A percentile compares a stretch with the other conserved stretches of the same genome.
phyloP scores from a whole-genome alignment of 2,329 filamentous ascomycete species.

The Botrytis byssoidea region DNA sequence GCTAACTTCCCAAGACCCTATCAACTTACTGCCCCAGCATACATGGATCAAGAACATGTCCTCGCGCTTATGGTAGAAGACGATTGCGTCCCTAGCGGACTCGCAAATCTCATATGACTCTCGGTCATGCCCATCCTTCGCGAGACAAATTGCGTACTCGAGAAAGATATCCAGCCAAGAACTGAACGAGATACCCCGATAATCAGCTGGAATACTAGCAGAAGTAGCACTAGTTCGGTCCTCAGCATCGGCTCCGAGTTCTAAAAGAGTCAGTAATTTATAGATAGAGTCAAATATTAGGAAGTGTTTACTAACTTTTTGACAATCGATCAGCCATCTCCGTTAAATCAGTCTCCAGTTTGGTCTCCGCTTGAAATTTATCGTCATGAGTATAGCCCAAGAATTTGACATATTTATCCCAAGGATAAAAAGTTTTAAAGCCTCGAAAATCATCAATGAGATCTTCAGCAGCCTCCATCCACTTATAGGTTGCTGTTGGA shows the following conservation, averaged over 20 bases:
- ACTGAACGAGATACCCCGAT: conserved; percentile 76
- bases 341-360: conserved; percentile 34
- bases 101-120: conserved; percentile 80
- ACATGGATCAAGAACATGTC: conserved; percentile 72
- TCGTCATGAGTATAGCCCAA: conserved; percentile 43
- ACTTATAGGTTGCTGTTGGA: conserved; percentile 38
- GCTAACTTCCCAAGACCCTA: conserved; percentile 9
- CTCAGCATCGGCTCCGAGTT: conserved; percentile 30
- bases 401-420: conserved; percentile 63
- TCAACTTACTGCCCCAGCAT: conserved; percentile 65
- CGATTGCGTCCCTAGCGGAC: conserved; percentile 73
- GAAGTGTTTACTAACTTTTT: conserved; percentile 28
- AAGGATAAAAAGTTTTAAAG: conserved; percentile 63
- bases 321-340: conserved; percentile 37
- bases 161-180: conserved; percentile 89
- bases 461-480: conserved; percentile 59
- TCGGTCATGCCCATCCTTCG: conserved; percentile 62
- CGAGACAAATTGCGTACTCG: conserved; percentile 77
- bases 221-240: conserved; percentile 22
- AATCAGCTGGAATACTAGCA: conserved; percentile 42
- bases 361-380: conserved; percentile 30
- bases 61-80: conserved; percentile 71
- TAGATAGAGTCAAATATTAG: neutral
- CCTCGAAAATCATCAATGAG: conserved; percentile 63
- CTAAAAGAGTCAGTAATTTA: conserved; percentile 29